phyloP scores from a whole-genome alignment of 495 filamentous ascomycete species.

The Aspergillus mulundensis region DNA sequence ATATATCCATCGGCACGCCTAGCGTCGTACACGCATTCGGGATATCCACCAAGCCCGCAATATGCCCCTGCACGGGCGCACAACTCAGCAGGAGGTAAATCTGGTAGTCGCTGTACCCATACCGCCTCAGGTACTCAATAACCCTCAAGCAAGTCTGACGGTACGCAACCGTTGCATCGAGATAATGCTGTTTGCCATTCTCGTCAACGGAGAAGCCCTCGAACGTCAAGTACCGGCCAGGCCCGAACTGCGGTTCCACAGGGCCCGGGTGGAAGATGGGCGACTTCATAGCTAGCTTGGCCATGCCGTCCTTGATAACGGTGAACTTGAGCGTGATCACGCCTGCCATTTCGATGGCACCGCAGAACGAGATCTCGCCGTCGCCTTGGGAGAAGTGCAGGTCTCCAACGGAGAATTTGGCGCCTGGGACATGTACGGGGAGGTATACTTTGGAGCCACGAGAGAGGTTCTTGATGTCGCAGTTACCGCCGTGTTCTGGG shows the following conservation, averaged over 20 bases:
- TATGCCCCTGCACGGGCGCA: slow-evolving; percentile 86
- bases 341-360: slow-evolving; percentile 96
- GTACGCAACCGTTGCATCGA: slow-evolving; percentile 92
- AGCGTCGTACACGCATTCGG: slow-evolving; percentile 84
- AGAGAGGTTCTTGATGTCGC: slow-evolving; percentile 88
- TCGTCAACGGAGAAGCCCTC: slow-evolving; percentile 95
- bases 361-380: slow-evolving; percentile 94
- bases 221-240: slow-evolving; percentile 82
- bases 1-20: slow-evolving; percentile 90
- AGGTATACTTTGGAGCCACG: slow-evolving; percentile 86
- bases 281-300: slow-evolving; percentile 72
- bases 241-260: slow-evolving; percentile 87
- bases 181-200: slow-evolving; percentile 85
- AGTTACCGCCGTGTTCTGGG: slow-evolving; percentile 60
- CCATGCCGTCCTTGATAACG: slow-evolving; percentile 80
- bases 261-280: slow-evolving; percentile 89
- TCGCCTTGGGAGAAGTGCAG: slow-evolving; percentile 88
- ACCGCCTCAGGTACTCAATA: slow-evolving; percentile 84
- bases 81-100: slow-evolving; percentile 85
- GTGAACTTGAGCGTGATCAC: slow-evolving; percentile 88
- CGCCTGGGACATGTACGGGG: slow-evolving; percentile 78
- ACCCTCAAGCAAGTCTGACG: slow-evolving; percentile 75
- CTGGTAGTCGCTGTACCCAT: slow-evolving; percentile 77
- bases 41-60: slow-evolving; percentile 92
- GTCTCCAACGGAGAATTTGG: slow-evolving; percentile 91